Base-by-base conservation (phyloP, 1,284 basidiomycete species). In the Phaffia rhodozyma region DNA sequence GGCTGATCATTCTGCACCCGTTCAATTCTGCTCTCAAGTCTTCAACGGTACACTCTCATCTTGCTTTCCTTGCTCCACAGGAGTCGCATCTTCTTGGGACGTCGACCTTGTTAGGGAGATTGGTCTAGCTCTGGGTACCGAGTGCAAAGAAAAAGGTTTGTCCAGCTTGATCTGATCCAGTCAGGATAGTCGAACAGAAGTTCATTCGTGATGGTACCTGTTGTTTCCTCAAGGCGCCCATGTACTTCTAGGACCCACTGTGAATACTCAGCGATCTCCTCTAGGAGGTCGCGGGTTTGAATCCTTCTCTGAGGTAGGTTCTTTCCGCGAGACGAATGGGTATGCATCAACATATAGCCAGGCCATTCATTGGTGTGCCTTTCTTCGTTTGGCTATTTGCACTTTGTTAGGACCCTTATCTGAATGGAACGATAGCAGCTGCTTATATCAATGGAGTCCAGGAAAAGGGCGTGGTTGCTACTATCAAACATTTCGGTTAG, bases 191-290 rank as follows among this genome's bases (percentile, higher is more conserved):
- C 7, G 29, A 20, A 21, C 20, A 23, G 25, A 5, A 34, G 32
- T 9, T 34, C 32, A 34, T 34, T 34, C 32, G 9, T 34, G 32
- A 34, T 34, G 32, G 9, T 34, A 34, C 32, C 5, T 9, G 9
- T 9, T 52, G n/a, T 13, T 13, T 23, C 27, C 51, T 52, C 25
- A 27, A 27, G 34, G 54, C 30, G 84, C 85, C 2, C 84, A 85
- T 11, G 78, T 86, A 13, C 67, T 76, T 2, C 81, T 89, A 29
- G 87, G 83, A 0, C 87, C 87, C 0, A 89, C 87, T 0, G 85
- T 84, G 71, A 90, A 90, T 72, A 87, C 87, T 57, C 86, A 89
- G 72, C 80, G 87, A 27, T 84, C 79, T 67, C 87, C 87, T 3
- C 79, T 86, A 13, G 86, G 86, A 27, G 87, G 87, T 57, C 77